Evolutionary conservation across 257 asterid genomes (phyloP).

Genomic region (Buddleja alternifolia): DNA sequence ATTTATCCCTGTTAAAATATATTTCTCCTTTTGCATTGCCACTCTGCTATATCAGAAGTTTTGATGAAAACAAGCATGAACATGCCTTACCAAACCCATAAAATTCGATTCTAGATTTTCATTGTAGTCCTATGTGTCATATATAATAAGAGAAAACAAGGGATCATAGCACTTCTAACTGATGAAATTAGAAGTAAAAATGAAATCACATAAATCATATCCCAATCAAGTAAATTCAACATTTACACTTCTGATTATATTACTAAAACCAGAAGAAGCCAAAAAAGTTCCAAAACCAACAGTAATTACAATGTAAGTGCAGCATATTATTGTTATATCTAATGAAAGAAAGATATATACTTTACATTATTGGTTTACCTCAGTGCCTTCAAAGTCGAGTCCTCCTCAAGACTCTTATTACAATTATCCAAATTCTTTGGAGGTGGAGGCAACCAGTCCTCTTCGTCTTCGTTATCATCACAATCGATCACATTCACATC

Average conservation of each 20-base stretch:
- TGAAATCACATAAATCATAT: constrained; percentile 1
- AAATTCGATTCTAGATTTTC: too few species aligned
- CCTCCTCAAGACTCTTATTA: constrained; percentile 42
- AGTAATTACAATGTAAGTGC: too few species aligned
- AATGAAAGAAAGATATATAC: not conserved
- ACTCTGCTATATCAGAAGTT: not conserved
- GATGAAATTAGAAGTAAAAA: not conserved
- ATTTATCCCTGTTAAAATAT: not conserved
- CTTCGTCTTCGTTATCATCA: constrained; percentile 65
- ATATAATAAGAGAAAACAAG: not conserved
- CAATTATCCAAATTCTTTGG: constrained; percentile 45
- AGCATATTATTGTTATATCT: not conserved
- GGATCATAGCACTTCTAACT: not conserved
- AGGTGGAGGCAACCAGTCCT: constrained; percentile 92
- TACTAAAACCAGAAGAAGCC: constrained; percentile 2
- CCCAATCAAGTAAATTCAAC: not conserved
- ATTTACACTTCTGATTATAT: not conserved
- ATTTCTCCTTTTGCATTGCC: not conserved
- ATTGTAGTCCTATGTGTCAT: not conserved
- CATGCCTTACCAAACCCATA: too few species aligned
- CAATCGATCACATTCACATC: constrained; percentile 41
- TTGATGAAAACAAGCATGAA: constrained; percentile 16
- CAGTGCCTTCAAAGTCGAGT: constrained; percentile 77
- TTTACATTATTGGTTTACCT: constrained; percentile 48
- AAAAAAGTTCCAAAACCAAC: constrained; percentile 13